These are phyloP conservation scores for Rhododendron henanense DNA, from an alignment of 148 eudicot genomes.

Conservation along the genomic window DNA sequence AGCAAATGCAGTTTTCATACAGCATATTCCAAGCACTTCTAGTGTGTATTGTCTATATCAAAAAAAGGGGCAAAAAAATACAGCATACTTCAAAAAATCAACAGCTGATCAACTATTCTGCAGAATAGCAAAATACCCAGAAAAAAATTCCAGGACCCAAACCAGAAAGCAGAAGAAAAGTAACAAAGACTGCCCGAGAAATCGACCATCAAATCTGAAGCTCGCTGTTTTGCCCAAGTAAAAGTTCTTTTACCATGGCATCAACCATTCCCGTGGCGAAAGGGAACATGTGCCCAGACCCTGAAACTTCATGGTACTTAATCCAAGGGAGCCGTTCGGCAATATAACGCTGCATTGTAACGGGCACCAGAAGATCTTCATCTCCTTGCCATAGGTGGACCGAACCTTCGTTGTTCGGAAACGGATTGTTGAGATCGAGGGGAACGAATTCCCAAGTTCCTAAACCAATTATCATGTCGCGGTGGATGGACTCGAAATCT, in stretches of 20 bases:
- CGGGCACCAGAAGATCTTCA: constrained; percentile 57
- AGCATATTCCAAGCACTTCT: not conserved
- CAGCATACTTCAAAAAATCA: constrained; percentile 4
- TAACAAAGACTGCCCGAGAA: not conserved
- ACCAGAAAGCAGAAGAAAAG: constrained; percentile 8
- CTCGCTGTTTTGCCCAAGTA: constrained; percentile 24
- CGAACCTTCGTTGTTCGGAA: constrained; percentile 46
- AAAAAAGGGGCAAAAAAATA: not conserved
- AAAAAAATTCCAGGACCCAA: not conserved
- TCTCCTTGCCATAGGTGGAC: constrained; percentile 90
- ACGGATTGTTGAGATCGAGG: constrained; percentile 50
- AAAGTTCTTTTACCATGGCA: constrained; percentile 52
- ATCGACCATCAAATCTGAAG: constrained; percentile 23
- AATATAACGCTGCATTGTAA: constrained; percentile 48
- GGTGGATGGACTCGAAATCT: constrained; percentile 57
- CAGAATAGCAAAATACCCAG: not conserved
- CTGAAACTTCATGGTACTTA: constrained; percentile 59
- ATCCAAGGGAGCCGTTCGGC: constrained; percentile 67
- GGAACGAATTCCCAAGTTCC: constrained; percentile 84
- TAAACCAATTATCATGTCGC: constrained; percentile 56
- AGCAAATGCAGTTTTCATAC: constrained; percentile 20
- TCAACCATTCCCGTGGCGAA: constrained; percentile 54
- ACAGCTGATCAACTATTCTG: not conserved
- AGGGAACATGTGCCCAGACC: constrained; percentile 70
- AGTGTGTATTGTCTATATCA: not conserved